Conservation (phyloP, 495 filamentous ascomycete genomes). For the Xylaria palmicola region DNA sequence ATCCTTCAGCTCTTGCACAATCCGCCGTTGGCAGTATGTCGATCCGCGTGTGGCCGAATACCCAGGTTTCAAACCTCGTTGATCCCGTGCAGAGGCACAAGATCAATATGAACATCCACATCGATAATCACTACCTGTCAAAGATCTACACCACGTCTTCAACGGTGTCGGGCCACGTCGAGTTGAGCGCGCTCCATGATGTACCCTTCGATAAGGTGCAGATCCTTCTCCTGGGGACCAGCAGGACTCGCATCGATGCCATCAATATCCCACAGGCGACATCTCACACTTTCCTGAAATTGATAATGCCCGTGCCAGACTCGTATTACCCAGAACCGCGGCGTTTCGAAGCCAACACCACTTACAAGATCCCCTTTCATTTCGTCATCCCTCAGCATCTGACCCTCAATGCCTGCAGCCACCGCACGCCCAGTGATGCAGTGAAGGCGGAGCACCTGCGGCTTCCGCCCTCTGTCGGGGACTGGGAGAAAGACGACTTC, state of each 20-base stretch:
- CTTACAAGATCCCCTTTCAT: slow-evolving; percentile 77
- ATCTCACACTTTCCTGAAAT: slow-evolving; percentile 68
- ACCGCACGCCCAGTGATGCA: slow-evolving; percentile 47
- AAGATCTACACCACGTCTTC: slow-evolving; percentile 53
- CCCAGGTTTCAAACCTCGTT: background rate
- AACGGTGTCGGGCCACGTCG: slow-evolving; percentile 44
- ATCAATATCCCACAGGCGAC: slow-evolving; percentile 43
- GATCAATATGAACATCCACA: slow-evolving; percentile 40
- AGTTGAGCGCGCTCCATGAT: slow-evolving; percentile 60
- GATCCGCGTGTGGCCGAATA: slow-evolving; percentile 13
- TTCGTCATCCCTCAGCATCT: slow-evolving; percentile 82
- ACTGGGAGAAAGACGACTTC: slow-evolving; percentile 74
- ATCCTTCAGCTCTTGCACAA: background rate
- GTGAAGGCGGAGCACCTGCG: slow-evolving; percentile 71
- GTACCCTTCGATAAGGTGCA: slow-evolving; percentile 76
- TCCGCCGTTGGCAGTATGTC: slow-evolving; percentile 19
- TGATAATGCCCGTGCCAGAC: slow-evolving; percentile 75
- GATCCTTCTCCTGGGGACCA: slow-evolving; percentile 75
- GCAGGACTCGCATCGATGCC: slow-evolving; percentile 42
- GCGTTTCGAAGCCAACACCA: slow-evolving; percentile 62
- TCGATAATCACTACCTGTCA: slow-evolving; percentile 46
- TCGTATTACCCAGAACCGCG: slow-evolving; percentile 67
- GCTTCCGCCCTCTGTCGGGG: slow-evolving; percentile 79
- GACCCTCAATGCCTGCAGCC: slow-evolving; percentile 53
- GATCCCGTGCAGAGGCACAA: slow-evolving; percentile 20